These are phyloP conservation scores for Citrus glauca DNA, from an alignment of 345 rosid genomes.

Conservation along the genomic window DNA sequence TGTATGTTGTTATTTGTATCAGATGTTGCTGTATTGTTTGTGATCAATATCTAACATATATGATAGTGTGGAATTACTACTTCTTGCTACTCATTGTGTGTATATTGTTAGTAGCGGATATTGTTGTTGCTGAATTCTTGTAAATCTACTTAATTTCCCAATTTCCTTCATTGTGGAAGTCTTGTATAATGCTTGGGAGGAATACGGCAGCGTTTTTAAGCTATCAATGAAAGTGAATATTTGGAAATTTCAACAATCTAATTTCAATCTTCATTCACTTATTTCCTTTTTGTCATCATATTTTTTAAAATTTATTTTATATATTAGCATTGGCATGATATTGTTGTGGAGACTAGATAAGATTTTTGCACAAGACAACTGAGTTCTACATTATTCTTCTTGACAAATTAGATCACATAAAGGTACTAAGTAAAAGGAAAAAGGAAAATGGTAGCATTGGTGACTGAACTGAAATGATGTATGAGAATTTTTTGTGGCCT, in stretches of 20 bases:
- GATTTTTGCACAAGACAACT: background rate
- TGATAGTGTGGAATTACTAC: background rate
- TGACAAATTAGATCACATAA: background rate
- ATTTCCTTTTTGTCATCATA: background rate
- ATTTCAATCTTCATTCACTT: background rate
- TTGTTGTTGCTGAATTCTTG: background rate
- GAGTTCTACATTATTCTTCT: background rate
- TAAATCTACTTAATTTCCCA: background rate
- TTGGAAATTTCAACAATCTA: background rate
- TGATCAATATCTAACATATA: background rate
- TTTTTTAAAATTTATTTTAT: background rate
- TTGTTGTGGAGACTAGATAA: background rate
- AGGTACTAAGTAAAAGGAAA: background rate
- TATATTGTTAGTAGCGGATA: background rate
- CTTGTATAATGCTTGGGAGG: background rate
- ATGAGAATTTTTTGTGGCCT: background rate
- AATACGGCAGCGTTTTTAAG: background rate
- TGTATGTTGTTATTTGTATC: conserved; percentile 2
- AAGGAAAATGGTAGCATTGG: background rate
- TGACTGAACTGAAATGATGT: background rate
- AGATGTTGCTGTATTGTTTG: background rate
- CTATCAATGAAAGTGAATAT: background rate
- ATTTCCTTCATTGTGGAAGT: background rate
- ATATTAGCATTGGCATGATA: background rate
- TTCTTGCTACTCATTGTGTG: background rate